Conservation (phyloP, 2,329 filamentous ascomycete genomes). For the Colletotrichum acutatum region DNA sequence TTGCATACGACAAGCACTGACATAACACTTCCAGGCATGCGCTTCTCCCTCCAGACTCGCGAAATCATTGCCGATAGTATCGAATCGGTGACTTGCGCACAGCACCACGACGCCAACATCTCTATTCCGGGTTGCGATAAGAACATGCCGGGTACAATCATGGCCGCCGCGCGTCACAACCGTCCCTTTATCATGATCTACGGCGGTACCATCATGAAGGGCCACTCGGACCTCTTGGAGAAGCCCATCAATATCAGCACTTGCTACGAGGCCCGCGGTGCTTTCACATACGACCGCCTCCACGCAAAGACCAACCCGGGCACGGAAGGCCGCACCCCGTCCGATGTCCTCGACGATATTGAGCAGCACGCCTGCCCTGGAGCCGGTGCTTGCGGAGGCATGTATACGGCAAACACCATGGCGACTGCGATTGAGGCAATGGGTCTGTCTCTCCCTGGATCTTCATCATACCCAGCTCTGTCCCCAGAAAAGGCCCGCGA, state of each 20-base stretch:
- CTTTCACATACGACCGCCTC: constrained; percentile 81
- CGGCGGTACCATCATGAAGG: constrained; percentile 89
- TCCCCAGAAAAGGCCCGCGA: constrained; percentile 88
- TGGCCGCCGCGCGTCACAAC: constrained; percentile 92
- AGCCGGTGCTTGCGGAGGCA: constrained; percentile 79
- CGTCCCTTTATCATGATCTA: constrained; percentile 96
- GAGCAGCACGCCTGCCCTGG: constrained; percentile 78
- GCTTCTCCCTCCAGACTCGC: constrained; percentile 89
- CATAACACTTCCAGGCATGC: constrained; percentile 73
- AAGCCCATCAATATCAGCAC: constrained; percentile 88
- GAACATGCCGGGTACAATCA: constrained; percentile 95
- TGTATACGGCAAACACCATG: constrained; percentile 97
- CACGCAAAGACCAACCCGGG: constrained; percentile 74
- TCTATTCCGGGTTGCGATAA: constrained; percentile 95
- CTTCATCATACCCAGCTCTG: constrained; percentile 83
- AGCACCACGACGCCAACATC: constrained; percentile 93
- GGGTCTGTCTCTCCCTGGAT: constrained; percentile 84
- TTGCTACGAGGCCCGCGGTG: constrained; percentile 89
- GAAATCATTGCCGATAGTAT: constrained; percentile 96
- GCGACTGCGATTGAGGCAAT: constrained; percentile 91
- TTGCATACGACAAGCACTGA: constrained; percentile 6
- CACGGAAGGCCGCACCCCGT: constrained; percentile 72
- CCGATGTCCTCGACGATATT: constrained; percentile 86
- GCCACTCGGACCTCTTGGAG: constrained; percentile 81
- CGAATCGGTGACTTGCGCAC: constrained; percentile 91